phyloP scores from a whole-genome alignment of 139 green algal genomes.

The Yamagishiella unicocca region DNA sequence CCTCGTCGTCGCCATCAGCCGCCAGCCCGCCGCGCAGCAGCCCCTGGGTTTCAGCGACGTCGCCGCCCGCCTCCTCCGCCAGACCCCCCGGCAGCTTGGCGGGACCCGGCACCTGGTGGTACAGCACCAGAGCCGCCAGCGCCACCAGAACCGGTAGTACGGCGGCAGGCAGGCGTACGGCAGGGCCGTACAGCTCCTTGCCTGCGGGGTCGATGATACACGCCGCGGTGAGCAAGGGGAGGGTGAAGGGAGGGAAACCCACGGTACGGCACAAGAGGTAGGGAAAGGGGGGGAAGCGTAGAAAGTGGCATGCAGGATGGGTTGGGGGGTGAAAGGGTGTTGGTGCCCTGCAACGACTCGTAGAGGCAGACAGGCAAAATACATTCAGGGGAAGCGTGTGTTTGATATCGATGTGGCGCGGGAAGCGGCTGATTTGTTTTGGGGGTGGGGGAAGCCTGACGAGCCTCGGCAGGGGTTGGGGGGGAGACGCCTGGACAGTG shows the following conservation, averaged over 20 bases:
- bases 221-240: background rate
- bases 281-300: background rate
- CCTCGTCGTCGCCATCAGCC: background rate
- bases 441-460: too few species aligned
- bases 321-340: too few species aligned
- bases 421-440: too few species aligned
- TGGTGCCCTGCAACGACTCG: too few species aligned
- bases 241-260: background rate
- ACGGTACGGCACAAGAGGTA: background rate
- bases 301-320: background rate
- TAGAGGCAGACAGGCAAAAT: too few species aligned
- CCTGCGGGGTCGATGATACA: too few species aligned
- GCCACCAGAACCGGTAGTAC: constrained; percentile 47
- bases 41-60: background rate
- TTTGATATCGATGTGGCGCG: too few species aligned
- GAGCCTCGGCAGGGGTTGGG: too few species aligned
- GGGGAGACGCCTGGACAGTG: too few species aligned
- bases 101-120: background rate
- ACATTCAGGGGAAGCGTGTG: too few species aligned
- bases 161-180: constrained; percentile 40
- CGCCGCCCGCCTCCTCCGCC: background rate
- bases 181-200: constrained; percentile 22
- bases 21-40: constrained; percentile 5
- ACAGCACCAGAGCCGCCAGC: constrained; percentile 44
- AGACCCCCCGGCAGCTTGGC: background rate